Evolutionary conservation across 176 grass and related monocot genomes (phyloP), one percentile per base, ranked within the genome.

Genomic region (maize (Zea mays)): DNA sequence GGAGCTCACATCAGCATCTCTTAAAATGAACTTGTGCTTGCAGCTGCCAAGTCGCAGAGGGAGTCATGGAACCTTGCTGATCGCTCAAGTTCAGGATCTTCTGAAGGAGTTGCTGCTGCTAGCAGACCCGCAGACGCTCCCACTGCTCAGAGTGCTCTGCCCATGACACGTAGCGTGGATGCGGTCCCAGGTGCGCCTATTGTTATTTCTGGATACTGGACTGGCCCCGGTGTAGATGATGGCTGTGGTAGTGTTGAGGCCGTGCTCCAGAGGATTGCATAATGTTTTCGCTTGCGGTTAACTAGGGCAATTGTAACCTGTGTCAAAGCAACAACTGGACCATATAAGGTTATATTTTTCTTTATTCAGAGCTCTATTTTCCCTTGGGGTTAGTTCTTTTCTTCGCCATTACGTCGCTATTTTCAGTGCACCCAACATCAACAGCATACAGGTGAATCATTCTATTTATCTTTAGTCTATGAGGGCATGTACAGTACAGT

Each of bases 131-230:
- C 2, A 16, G 8, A 38, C n/a, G 45, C 19, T 58, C 37, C 51
- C 1, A 42, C 10, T 61, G 1, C 15, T 74, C 27, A 57, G 6
- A 41, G 1, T 21, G 39, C 73, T 67, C 43, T 56, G 44, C 54
- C 79, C 17, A 35, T 40, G 42, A 9, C 9, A 2, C 4, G 10
- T 54, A 41, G 45, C 3, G 11, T 63, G 36, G 74, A 65, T 62
- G 15, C 17, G 5, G 71, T 62, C 78, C 14, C 27, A 19, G 42
- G 14, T 15, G 20, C 15, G 56, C 33, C 8, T 38, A 10, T 62
- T 12, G 42, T 71, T 62, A 90, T 93, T 69, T 85, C 50, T 39
- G 91, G 87, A 11, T 90, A 82, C 42, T 93, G 91, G 87, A 76
- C 39, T 39, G 87, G 91, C 11, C 91, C 91, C 27, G 85, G 80